Evolutionary conservation across 495 filamentous ascomycete genomes (phyloP).

Genomic region (Penicillium pulvis): DNA sequence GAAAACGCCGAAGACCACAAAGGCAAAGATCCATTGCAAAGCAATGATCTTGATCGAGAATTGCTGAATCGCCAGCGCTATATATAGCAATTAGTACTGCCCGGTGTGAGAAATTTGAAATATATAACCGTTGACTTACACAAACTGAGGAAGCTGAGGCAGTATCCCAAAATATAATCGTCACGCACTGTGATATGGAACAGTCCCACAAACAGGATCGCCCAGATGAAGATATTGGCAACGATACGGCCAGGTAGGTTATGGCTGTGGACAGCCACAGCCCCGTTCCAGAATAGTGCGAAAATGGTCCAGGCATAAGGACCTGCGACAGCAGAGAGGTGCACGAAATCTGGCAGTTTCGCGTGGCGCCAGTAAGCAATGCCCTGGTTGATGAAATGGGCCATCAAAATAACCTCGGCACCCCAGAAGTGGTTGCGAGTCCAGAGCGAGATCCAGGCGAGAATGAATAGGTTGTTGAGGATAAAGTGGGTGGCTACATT

Average conservation of each 20-base stretch:
- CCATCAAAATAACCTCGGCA: slow-evolving; percentile 70
- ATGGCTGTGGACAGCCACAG: slow-evolving; percentile 66
- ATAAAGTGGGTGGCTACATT: slow-evolving; percentile 84
- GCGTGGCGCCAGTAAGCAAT: slow-evolving; percentile 78
- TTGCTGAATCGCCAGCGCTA: slow-evolving; percentile 75
- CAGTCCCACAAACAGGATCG: slow-evolving; percentile 68
- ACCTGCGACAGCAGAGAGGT: slow-evolving; percentile 70
- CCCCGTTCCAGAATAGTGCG: slow-evolving; percentile 84
- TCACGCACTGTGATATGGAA: slow-evolving; percentile 70
- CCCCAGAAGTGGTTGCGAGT: slow-evolving; percentile 70
- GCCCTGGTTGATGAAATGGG: slow-evolving; percentile 79
- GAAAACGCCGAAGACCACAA: slow-evolving; percentile 75
- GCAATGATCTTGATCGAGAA: slow-evolving; percentile 69
- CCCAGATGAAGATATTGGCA: slow-evolving; percentile 86
- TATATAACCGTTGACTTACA: slow-evolving; percentile 42
- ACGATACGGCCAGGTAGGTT: slow-evolving; percentile 68
- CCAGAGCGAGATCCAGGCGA: slow-evolving; percentile 81
- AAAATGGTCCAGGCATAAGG: slow-evolving; percentile 84
- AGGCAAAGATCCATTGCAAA: slow-evolving; percentile 91
- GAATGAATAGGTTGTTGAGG: slow-evolving; percentile 76
- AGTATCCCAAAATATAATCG: slow-evolving; percentile 84
- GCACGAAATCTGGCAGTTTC: slow-evolving; percentile 66
- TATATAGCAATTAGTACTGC: slow-evolving; percentile 1
- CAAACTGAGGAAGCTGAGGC: slow-evolving; percentile 68
- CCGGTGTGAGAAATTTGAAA: not conserved